Evolutionary conservation across 2,329 filamentous ascomycete genomes (phyloP).

Genomic region (Periconia sp.): DNA sequence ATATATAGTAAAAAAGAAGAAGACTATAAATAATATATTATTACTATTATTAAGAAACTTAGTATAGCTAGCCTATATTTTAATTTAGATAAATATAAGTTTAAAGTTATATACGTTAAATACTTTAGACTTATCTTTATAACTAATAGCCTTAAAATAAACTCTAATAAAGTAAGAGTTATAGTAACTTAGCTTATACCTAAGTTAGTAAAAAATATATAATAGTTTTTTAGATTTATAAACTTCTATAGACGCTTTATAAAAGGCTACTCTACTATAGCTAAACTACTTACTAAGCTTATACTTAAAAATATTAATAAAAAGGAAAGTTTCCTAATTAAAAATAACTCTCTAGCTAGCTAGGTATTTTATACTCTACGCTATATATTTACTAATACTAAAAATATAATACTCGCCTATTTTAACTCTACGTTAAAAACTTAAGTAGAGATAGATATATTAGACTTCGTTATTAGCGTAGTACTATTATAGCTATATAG

Average conservation of each 20-base stretch:
- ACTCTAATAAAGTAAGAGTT: not conserved
- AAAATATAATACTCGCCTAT: constrained; percentile 8
- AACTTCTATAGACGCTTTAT: constrained; percentile 20
- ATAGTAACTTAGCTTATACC: not conserved
- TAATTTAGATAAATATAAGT: not conserved
- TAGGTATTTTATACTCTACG: not conserved
- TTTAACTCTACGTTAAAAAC: constrained; percentile 16
- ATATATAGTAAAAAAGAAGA: not conserved
- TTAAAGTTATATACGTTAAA: not conserved
- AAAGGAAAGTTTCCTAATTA: not conserved
- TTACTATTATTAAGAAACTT: not conserved
- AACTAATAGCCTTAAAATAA: not conserved
- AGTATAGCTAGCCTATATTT: not conserved
- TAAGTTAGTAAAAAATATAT: constrained; percentile 16
- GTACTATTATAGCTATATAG: constrained; percentile 12
- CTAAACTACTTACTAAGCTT: constrained; percentile 6
- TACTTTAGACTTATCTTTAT: not conserved
- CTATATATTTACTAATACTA: not conserved
- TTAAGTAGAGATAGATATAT: constrained; percentile 25
- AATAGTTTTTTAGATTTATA: constrained; percentile 34
- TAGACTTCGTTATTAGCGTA: constrained; percentile 7
- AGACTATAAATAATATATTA: not conserved
- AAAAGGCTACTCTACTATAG: constrained; percentile 7
- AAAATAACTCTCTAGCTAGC: not conserved
- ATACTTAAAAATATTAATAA: not conserved